Percentiles rank a stretch among this genome's conserved stretches.
Evolutionary conservation across 2,329 filamentous ascomycete species (phyloP).

Genomic region (Aspergillus fructus): DNA sequence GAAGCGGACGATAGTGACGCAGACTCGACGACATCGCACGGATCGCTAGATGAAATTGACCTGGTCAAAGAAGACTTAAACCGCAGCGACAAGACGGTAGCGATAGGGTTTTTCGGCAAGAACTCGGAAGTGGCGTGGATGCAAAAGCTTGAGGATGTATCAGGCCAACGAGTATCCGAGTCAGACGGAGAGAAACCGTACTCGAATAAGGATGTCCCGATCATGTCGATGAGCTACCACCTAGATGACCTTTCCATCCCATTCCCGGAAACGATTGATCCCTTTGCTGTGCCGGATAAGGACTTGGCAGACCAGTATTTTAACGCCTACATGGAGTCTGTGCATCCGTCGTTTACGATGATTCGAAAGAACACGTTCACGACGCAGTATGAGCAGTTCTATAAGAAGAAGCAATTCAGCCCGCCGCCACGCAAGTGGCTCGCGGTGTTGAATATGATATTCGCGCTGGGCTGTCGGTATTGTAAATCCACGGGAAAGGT

Average conservation of each 20-base stretch:
- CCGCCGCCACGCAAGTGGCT: conserved; percentile 39
- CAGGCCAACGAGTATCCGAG: conserved; percentile 21
- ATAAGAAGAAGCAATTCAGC: conserved; percentile 16
- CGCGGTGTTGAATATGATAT: conserved; percentile 48
- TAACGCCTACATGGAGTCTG: conserved; percentile 37
- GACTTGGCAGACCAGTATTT: conserved; percentile 40
- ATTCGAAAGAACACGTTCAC: conserved; percentile 38
- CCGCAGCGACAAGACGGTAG: conserved; percentile 33
- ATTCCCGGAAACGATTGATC: conserved; percentile 33
- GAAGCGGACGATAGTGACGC: conserved; percentile 19
- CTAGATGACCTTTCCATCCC: conserved; percentile 41
- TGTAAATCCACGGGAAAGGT: conserved; percentile 31
- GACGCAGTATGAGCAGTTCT: conserved; percentile 40
- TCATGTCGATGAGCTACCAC: conserved; percentile 37
- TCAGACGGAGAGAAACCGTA: background rate
- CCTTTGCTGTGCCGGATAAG: conserved; percentile 37
- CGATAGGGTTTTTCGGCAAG: conserved; percentile 44
- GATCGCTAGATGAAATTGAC: conserved; percentile 43
- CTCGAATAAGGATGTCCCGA: conserved; percentile 17
- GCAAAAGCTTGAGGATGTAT: conserved; percentile 35
- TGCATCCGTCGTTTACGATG: conserved; percentile 43
- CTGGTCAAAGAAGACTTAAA: conserved; percentile 44
- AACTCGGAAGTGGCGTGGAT: conserved; percentile 47
- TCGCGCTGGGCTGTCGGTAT: conserved; percentile 45
- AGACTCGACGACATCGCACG: conserved; percentile 25